phyloP scores from a whole-genome alignment of 2,329 filamentous ascomycete species.

The Emericellopsis cladophorae region DNA sequence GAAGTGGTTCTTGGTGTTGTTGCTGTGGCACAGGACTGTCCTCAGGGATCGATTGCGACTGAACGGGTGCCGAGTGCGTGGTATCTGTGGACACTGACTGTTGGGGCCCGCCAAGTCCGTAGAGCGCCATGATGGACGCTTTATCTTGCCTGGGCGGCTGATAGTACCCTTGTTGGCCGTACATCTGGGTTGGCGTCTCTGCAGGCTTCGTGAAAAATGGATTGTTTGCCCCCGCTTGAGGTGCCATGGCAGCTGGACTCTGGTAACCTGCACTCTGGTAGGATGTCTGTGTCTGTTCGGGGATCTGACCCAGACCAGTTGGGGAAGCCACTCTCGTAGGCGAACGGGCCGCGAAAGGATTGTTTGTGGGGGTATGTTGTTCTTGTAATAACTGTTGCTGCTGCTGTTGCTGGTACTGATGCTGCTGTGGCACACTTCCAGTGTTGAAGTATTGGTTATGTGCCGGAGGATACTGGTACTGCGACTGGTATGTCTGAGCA shows the following conservation, averaged over 20 bases:
- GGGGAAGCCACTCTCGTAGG: slow-evolving; percentile 38
- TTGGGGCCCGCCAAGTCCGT: slow-evolving; percentile 40
- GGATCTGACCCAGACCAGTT: slow-evolving; percentile 32
- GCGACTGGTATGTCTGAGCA: slow-evolving; percentile 6
- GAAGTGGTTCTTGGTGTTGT: slow-evolving; percentile 2
- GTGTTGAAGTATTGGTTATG: slow-evolving; percentile 1
- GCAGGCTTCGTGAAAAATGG: slow-evolving; percentile 21
- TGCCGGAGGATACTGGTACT: slow-evolving; percentile 1
- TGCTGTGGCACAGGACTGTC: slow-evolving; percentile 11
- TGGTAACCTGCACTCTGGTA: slow-evolving; percentile 17
- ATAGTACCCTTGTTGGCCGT: slow-evolving; percentile 18
- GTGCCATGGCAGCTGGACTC: not conserved
- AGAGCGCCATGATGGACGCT: slow-evolving; percentile 63
- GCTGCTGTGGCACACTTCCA: not conserved
- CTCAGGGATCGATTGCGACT: slow-evolving; percentile 13
- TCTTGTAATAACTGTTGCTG: slow-evolving; percentile 2
- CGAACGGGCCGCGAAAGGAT: slow-evolving; percentile 33
- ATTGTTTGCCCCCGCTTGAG: slow-evolving; percentile 10
- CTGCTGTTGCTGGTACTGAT: slow-evolving; percentile 14
- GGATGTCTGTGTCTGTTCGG: slow-evolving; percentile 34
- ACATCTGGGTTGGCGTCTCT: slow-evolving; percentile 13
- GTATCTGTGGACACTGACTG: slow-evolving; percentile 16
- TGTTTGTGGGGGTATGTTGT: slow-evolving; percentile 20
- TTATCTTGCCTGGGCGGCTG: slow-evolving; percentile 49
- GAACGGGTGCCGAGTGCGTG: slow-evolving; percentile 8